Base-by-base conservation (phyloP, 2,329 filamentous ascomycete genomes). In the Rhytidhysteron rufulum region DNA sequence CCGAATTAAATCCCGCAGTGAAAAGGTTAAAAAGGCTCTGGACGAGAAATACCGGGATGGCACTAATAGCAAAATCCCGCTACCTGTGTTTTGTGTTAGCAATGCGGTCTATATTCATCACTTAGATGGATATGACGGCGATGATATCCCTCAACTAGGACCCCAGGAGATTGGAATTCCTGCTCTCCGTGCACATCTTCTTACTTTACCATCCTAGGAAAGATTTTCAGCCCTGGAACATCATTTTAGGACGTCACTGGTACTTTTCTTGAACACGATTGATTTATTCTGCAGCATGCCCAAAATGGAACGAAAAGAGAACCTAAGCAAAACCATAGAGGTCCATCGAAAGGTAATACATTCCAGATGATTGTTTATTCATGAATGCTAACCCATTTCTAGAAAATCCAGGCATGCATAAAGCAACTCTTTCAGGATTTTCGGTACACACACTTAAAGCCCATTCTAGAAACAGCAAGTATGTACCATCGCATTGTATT, bases 91-190 rank as follows among this genome's bases (percentile, higher is more conserved):
- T 20, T 57, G 54, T n/a, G 43, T 57, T 1, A 49, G 44, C 1
- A 58, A 57, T 20, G 25, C 10, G 0, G 47, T 46, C 7, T 57
- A 55, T 31, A 50, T 49, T 43, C 32, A 35, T 4, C 40, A 57
- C 25, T 18, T 50, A 1, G 21, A 39, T 8, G 46, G 43, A 8
- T 44, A 42, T 18, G 11, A 43, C n/a, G 32, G 29, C 3, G 32
- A 17, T 0, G 29, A 45, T 3, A 13, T 20, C 1, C 45, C 51
- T 0, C 35, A 25, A 4, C 43, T 58, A 37, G 21, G 22, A 2
- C 31, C 50, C 1, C 44, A 44, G 5, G 41, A 42, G 2, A 58
- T 52, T 0, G 36, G 49, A 29, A 48, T 57, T 2, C 55, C 54
- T 5, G 35, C 27, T 2, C n/a, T 49, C 4, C 37, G 47, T 2